These are phyloP conservation scores for Sungouiella thailandica DNA, from an alignment of 805 yeast genomes.

Conservation along the genomic window DNA sequence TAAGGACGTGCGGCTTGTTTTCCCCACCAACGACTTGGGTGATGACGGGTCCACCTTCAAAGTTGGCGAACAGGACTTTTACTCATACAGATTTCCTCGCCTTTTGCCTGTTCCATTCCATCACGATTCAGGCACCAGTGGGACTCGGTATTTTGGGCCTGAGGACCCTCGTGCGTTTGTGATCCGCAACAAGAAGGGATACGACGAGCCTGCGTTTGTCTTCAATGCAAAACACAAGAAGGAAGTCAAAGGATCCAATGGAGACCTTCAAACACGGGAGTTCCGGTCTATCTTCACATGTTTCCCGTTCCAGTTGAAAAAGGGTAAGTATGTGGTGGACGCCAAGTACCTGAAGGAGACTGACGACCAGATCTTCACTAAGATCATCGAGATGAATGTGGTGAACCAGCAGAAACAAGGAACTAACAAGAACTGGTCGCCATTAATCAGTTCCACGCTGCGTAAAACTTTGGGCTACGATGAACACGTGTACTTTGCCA, in stretches of 20 bases:
- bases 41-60: constrained; percentile 4
- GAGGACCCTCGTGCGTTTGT: constrained; percentile 47
- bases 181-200: constrained; percentile 26
- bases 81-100: constrained; percentile 8
- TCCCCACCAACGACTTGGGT: constrained; percentile 17
- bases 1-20: constrained; percentile 16
- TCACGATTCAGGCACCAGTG: constrained; percentile 18
- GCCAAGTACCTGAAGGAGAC: constrained; percentile 1
- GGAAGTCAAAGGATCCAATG: background rate
- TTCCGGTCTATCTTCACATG: background rate
- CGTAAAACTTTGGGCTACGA: constrained; percentile 21
- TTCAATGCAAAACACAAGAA: constrained; percentile 28
- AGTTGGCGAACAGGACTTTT: constrained; percentile 4
- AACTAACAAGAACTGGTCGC: constrained; percentile 36
- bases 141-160: constrained; percentile 35
- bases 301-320: constrained; percentile 11
- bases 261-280: background rate
- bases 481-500: constrained; percentile 24
- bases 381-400: constrained; percentile 7
- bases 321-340: constrained; percentile 4
- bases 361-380: background rate
- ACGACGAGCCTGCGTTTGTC: constrained; percentile 43
- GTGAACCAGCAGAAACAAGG: background rate
- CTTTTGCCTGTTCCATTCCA: constrained; percentile 9
- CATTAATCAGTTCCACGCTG: constrained; percentile 27